These are phyloP conservation scores for Wallacemonas rigidus DNA, from an alignment of 208 protist species.

Conservation along the genomic window DNA sequence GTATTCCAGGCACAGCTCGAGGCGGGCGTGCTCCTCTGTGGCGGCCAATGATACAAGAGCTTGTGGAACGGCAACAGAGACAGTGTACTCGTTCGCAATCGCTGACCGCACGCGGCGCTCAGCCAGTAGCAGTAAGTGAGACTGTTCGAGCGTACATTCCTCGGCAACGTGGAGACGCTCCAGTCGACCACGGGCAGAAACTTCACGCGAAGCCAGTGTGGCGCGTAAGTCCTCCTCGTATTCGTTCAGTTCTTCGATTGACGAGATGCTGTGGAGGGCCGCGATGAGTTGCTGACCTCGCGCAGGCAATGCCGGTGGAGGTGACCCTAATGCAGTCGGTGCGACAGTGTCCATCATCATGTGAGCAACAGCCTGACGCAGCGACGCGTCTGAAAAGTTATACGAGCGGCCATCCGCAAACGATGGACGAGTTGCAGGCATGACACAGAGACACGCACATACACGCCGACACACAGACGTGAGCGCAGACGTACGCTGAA, in stretches of 20 bases:
- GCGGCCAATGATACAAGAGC: conserved; percentile 17
- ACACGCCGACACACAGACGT: too few species aligned
- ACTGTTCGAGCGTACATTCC: conserved; percentile 55
- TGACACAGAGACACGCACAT: neutral
- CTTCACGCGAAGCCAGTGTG: conserved; percentile 10
- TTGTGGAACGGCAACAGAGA: conserved; percentile 11
- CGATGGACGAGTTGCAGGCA: neutral
- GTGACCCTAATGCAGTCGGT: neutral
- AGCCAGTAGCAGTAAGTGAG: conserved; percentile 21
- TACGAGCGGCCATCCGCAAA: neutral
- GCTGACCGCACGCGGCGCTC: conserved; percentile 33
- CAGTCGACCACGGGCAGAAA: neutral
- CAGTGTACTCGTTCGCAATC: conserved; percentile 7
- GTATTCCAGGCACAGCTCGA: conserved; percentile 8
- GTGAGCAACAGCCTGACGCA: neutral
- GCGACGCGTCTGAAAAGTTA: conserved; percentile 4
- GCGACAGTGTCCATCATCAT: conserved; percentile 9
- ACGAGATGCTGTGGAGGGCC: neutral
- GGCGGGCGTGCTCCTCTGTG: conserved; percentile 36
- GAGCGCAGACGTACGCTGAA: too few species aligned
- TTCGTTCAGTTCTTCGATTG: neutral
- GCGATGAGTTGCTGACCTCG: conserved; percentile 11
- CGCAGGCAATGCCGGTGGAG: neutral
- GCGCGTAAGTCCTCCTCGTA: conserved; percentile 15
- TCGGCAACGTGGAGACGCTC: conserved; percentile 9